Evolutionary conservation across 805 yeast genomes (phyloP).

Genomic region (Maudiozyma pseudohumilis): DNA sequence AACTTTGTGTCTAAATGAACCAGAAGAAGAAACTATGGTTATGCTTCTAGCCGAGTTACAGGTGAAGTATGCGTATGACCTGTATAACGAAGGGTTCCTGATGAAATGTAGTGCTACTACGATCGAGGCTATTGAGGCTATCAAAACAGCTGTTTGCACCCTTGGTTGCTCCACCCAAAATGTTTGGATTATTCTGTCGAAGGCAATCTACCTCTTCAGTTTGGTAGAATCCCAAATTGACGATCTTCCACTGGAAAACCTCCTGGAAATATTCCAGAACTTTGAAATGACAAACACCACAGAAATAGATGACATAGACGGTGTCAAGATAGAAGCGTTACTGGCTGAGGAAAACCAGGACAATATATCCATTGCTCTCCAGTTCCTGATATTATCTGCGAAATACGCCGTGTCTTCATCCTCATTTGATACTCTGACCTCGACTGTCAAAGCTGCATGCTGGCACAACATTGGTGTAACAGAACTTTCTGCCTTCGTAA

Average conservation of each 20-base stretch:
- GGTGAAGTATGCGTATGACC: constrained; percentile 42
- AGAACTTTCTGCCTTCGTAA: constrained; percentile 39
- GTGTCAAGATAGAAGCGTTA: constrained; percentile 10
- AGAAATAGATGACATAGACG: constrained; percentile 24
- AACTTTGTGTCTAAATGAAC: constrained; percentile 33
- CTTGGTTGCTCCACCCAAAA: constrained; percentile 33
- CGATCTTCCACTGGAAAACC: constrained; percentile 38
- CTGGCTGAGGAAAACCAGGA: constrained; percentile 18
- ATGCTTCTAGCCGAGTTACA: constrained; percentile 49
- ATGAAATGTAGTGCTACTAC: constrained; percentile 52
- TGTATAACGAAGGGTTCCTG: constrained; percentile 50
- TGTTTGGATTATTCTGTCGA: constrained; percentile 60
- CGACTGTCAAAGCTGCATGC: constrained; percentile 44
- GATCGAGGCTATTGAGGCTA: constrained; percentile 34
- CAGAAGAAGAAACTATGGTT: constrained; percentile 42
- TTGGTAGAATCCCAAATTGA: constrained; percentile 44
- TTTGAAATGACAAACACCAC: constrained; percentile 10
- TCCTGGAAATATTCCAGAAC: constrained; percentile 25
- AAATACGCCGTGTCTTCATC: constrained; percentile 33
- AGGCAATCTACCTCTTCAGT: constrained; percentile 44
- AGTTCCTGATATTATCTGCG: constrained; percentile 37
- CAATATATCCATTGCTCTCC: constrained; percentile 30
- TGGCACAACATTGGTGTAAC: constrained; percentile 67
- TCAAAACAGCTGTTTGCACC: constrained; percentile 12
- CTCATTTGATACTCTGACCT: constrained; percentile 22